Percentiles rank a stretch among this genome's conserved stretches.
These are phyloP conservation scores for Aphanomyces astaci DNA, from an alignment of 352 stramenopile genomes.

Conservation along the genomic window DNA sequence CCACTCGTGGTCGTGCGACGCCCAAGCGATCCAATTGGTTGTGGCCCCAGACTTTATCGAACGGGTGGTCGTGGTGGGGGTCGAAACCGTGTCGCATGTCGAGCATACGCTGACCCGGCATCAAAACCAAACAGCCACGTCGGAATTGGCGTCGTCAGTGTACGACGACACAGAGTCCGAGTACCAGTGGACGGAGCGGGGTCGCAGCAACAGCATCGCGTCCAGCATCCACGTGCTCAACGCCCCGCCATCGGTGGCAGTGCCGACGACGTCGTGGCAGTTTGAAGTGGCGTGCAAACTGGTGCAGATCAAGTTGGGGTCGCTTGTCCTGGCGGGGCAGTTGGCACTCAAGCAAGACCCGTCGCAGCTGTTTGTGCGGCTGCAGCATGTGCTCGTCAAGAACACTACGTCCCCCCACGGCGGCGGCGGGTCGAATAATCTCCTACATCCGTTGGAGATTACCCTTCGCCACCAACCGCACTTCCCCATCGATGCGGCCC, in stretches of 20 bases:
- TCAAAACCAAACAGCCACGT: slow-evolving; percentile 3
- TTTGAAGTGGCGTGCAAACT: slow-evolving; percentile 7
- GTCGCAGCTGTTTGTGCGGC: not conserved
- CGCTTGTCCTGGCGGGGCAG: not conserved
- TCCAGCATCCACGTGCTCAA: slow-evolving; percentile 9
- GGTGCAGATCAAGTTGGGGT: not conserved
- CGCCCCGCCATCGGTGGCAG: not conserved
- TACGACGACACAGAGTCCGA: slow-evolving; percentile 15
- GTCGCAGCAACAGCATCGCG: slow-evolving; percentile 20
- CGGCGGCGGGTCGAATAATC: not conserved
- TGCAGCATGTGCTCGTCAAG: not conserved
- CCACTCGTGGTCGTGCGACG: not conserved
- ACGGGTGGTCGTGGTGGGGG: not conserved
- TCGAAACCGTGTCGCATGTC: slow-evolving; percentile 5
- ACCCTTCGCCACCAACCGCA: not conserved
- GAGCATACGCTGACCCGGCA: slow-evolving; percentile 2
- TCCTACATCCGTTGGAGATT: not conserved
- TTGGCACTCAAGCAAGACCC: not conserved
- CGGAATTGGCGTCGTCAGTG: slow-evolving; percentile 9
- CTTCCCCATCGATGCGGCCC: not conserved
- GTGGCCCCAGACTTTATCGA: slow-evolving; percentile 2
- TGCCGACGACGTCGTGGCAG: not conserved
- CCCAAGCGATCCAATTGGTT: slow-evolving; percentile 1
- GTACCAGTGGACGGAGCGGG: slow-evolving; percentile 22
- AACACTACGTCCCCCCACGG: not conserved